Percentiles rank a stretch among this genome's conserved stretches.
These are phyloP conservation scores for Candida incommunis DNA, from an alignment of 805 yeast genomes.

Conservation along the genomic window DNA sequence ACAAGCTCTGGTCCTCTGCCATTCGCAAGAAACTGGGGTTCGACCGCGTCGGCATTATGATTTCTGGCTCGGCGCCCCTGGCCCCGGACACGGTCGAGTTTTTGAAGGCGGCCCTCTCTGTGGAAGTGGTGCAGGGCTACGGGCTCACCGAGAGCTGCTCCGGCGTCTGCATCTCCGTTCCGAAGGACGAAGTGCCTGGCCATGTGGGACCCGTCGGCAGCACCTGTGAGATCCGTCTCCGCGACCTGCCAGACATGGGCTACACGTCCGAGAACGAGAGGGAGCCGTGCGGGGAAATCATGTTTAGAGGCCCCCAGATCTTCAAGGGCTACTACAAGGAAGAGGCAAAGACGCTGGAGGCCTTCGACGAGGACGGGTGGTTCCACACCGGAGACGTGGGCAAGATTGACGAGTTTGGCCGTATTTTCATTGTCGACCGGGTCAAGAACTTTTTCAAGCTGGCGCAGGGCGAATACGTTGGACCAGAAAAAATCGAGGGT, in stretches of 20 bases:
- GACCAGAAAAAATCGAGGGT: slow-evolving; percentile 65
- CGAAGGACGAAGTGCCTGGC: slow-evolving; percentile 35
- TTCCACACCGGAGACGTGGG: slow-evolving; percentile 24
- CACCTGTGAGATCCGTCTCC: slow-evolving; percentile 41
- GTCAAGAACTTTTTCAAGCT: slow-evolving; percentile 68
- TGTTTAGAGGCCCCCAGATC: slow-evolving; percentile 51
- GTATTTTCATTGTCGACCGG: slow-evolving; percentile 27
- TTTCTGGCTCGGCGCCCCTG: slow-evolving; percentile 60
- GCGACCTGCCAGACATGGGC: slow-evolving; percentile 53
- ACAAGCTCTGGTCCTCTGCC: slow-evolving; percentile 27
- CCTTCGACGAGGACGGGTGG: slow-evolving; percentile 35
- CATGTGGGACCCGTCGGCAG: slow-evolving; percentile 47
- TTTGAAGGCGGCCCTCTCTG: slow-evolving; percentile 44
- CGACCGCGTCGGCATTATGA: slow-evolving; percentile 25
- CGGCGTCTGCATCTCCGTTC: slow-evolving; percentile 31
- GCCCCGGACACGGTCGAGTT: slow-evolving; percentile 46
- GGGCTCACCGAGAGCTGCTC: slow-evolving; percentile 63
- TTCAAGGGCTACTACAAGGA: slow-evolving; percentile 43
- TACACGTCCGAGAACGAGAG: slow-evolving; percentile 30
- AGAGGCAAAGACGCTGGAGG: slow-evolving; percentile 37
- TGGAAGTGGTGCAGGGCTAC: slow-evolving; percentile 51
- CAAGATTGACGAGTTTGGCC: slow-evolving; percentile 21
- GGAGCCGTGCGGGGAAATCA: slow-evolving; percentile 41
- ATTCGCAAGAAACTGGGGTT: slow-evolving; percentile 36
- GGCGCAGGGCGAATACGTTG: slow-evolving; percentile 54